Conservation (phyloP, 345 rosid species). For the rapeseed (Brassica napus) region DNA sequence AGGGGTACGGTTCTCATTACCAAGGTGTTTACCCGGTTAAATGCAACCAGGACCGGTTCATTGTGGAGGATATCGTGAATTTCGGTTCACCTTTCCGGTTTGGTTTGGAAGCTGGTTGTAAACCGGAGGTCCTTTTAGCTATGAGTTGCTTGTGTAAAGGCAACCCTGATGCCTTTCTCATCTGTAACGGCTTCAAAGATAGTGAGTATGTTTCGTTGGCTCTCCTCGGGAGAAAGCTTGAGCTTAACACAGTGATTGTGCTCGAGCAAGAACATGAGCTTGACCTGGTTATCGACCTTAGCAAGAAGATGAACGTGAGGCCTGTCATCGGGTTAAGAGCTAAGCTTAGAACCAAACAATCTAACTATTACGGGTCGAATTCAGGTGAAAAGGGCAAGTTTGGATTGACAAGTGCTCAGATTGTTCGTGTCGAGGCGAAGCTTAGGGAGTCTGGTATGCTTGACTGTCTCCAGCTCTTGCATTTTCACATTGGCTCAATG, state of each 20-base stretch:
- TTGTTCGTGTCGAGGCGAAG: constrained; percentile 67
- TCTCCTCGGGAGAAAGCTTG: constrained; percentile 68
- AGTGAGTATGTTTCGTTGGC: constrained; percentile 82
- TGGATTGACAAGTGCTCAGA: constrained; percentile 79
- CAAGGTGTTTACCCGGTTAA: constrained; percentile 95
- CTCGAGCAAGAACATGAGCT: constrained; percentile 94
- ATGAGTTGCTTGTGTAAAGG: constrained; percentile 94
- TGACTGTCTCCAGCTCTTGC: constrained; percentile 78
- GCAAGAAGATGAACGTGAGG: constrained; percentile 63
- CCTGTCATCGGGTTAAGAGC: constrained; percentile 87
- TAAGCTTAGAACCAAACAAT: constrained; percentile 84
- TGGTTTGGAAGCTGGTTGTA: constrained; percentile 95
- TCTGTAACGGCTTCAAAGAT: constrained; percentile 94
- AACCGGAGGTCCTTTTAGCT: constrained; percentile 89
- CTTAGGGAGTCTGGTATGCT: constrained; percentile 72
- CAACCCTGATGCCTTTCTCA: constrained; percentile 64
- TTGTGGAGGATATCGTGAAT: constrained; percentile 82
- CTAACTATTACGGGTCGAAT: constrained; percentile 89
- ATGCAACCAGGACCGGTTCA: constrained; percentile 93
- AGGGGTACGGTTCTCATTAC: constrained; percentile 67
- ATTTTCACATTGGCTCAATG: constrained; percentile 97
- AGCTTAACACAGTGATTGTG: constrained; percentile 76
- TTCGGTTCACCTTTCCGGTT: constrained; percentile 79
- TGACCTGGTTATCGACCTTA: constrained; percentile 66
- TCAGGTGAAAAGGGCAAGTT: constrained; percentile 98